Percentiles rank a stretch among this genome's conserved stretches.
Conservation (phyloP, 331 rosid species). For the Malus hybrid region DNA sequence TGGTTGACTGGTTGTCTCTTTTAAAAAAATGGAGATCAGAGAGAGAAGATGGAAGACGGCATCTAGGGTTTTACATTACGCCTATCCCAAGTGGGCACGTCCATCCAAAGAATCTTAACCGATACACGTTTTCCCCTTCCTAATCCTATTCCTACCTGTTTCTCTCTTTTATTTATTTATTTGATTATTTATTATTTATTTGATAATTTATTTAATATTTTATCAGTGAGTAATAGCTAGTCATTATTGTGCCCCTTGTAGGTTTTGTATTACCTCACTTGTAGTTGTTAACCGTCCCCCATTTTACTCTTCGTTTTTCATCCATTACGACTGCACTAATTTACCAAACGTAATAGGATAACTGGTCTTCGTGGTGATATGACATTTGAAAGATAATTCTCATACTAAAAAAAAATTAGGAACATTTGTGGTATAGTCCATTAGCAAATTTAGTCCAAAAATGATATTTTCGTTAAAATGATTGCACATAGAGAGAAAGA, state of each 20-base stretch:
- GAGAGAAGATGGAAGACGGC: conserved; percentile 3
- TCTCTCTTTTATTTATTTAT: not conserved
- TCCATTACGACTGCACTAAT: not conserved
- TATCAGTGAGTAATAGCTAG: not conserved
- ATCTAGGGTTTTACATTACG: conserved; percentile 14
- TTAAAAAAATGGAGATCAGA: not conserved
- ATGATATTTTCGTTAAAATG: no score
- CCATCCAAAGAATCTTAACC: conserved; percentile 29
- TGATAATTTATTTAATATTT: no score
- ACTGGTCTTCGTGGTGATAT: rapidly evolving
- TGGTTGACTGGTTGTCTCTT: conserved; percentile 14
- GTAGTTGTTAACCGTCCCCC: not conserved
- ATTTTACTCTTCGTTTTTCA: not conserved
- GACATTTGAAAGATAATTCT: rapidly evolving
- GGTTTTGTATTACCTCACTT: not conserved
- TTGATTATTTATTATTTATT: not conserved
- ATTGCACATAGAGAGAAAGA: no score
- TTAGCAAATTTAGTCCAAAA: no score
- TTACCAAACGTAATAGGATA: not conserved
- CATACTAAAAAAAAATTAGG: no score
- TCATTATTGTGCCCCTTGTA: not conserved
- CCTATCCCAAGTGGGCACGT: conserved; percentile 1
- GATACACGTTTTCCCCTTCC: conserved; percentile 27
- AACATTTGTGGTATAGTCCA: no score
- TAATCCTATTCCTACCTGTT: not conserved